Evolutionary conservation across 345 rosid species (phyloP).

Genomic region (Hibiscus syriacus): DNA sequence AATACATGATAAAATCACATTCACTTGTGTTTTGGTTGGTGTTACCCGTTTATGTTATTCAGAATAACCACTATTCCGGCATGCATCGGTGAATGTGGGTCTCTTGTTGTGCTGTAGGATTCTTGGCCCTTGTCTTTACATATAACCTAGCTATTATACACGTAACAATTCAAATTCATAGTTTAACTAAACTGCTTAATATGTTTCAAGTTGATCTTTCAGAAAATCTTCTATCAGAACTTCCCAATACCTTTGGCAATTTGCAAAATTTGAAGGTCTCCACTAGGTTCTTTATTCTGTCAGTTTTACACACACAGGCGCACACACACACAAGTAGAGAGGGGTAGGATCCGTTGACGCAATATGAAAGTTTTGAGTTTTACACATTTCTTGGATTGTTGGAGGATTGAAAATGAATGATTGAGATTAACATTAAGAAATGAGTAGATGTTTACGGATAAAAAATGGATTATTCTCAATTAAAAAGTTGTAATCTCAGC

Average conservation of each 20-base stretch:
- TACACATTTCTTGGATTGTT: too few relatives aligned
- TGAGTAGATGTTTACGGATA: too few relatives aligned
- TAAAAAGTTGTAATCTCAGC: too few relatives aligned
- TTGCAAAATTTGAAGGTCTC: constrained; percentile 63
- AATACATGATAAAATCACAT: neutral
- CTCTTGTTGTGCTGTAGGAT: constrained; percentile 56
- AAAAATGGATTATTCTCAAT: too few relatives aligned
- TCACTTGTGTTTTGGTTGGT: neutral
- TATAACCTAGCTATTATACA: neutral
- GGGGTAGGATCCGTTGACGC: too few relatives aligned
- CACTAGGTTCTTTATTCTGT: neutral
- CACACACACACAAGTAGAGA: too few relatives aligned
- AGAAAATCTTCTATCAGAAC: constrained; percentile 54
- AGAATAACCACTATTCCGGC: constrained; percentile 52
- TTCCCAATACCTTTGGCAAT: constrained; percentile 58
- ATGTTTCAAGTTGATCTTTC: constrained; percentile 77
- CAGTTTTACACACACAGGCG: too few relatives aligned
- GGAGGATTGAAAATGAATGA: too few relatives aligned
- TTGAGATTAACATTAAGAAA: too few relatives aligned
- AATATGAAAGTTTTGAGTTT: too few relatives aligned
- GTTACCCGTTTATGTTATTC: constrained; percentile 12
- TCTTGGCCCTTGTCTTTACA: neutral
- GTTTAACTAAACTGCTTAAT: constrained; percentile 7
- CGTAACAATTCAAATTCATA: too few relatives aligned
- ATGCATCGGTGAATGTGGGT: constrained; percentile 44